Conservation (phyloP, 257 asterid species). For the Striga asiatica region DNA sequence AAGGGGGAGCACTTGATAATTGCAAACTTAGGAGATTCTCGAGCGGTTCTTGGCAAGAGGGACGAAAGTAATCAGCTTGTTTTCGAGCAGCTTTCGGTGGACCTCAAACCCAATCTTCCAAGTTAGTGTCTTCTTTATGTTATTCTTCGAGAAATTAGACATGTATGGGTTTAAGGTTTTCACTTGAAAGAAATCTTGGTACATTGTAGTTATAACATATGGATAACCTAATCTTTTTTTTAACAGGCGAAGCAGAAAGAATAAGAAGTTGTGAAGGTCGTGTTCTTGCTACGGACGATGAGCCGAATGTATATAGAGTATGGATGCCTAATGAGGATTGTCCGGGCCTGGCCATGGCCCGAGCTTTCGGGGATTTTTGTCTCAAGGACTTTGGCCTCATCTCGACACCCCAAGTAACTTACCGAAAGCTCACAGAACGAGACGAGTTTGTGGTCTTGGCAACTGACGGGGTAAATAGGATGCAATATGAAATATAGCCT, state of each 20-base stretch:
- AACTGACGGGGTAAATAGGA: constrained; percentile 90
- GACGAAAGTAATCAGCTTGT: constrained; percentile 36
- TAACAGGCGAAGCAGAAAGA: constrained; percentile 55
- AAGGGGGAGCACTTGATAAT: constrained; percentile 69
- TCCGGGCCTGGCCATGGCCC: constrained; percentile 92
- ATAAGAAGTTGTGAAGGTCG: constrained; percentile 57
- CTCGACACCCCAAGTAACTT: constrained; percentile 53
- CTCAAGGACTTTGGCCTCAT: constrained; percentile 76
- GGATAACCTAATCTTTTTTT: no score
- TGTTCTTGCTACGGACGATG: constrained; percentile 72
- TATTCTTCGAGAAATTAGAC: not conserved
- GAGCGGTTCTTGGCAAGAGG: constrained; percentile 59
- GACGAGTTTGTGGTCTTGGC: constrained; percentile 86
- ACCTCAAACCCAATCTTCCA: constrained; percentile 77
- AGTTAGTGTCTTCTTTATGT: constrained; percentile 16
- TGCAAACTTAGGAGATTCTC: constrained; percentile 78
- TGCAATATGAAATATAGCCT: no score
- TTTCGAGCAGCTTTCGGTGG: constrained; percentile 67
- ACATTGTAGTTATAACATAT: not conserved
- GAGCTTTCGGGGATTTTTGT: constrained; percentile 93
- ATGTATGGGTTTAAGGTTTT: no score
- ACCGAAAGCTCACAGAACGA: constrained; percentile 36
- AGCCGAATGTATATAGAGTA: constrained; percentile 64
- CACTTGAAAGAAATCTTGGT: no score
- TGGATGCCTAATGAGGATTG: constrained; percentile 95